Conservation (phyloP, 345 rosid species). For the Euphorbia tirucalli region DNA sequence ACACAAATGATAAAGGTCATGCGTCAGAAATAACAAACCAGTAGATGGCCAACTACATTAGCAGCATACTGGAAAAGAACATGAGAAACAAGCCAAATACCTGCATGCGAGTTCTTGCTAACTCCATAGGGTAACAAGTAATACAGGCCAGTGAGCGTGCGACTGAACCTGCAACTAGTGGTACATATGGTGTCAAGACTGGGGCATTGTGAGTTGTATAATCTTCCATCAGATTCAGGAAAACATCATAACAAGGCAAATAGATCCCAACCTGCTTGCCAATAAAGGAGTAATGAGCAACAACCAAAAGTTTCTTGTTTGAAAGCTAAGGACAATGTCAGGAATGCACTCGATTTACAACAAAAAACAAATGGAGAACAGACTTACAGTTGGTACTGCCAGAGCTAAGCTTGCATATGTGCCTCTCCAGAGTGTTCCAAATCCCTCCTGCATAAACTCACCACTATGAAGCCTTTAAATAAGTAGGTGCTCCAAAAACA, state of each 20-base stretch:
- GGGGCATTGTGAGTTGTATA: constrained; percentile 46
- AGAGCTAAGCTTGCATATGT: constrained; percentile 92
- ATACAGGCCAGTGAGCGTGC: constrained; percentile 91
- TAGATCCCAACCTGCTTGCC: constrained; percentile 81
- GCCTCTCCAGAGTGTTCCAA: constrained; percentile 85
- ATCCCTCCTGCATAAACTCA: constrained; percentile 72
- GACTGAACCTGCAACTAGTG: constrained; percentile 68
- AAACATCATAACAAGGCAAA: constrained; percentile 84
- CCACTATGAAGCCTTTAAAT: constrained; percentile 24
- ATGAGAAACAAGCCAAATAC: constrained; percentile 27
- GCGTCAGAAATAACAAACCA: not conserved
- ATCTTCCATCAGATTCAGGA: constrained; percentile 68
- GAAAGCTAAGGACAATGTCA: not conserved
- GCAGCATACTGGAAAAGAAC: not conserved
- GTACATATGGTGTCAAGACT: constrained; percentile 47
- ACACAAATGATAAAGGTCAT: not conserved
- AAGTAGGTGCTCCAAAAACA: not conserved
- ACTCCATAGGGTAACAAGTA: constrained; percentile 87
- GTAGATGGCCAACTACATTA: not conserved
- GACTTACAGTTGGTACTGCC: constrained; percentile 84
- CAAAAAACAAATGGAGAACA: not conserved
- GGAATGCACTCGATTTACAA: not conserved
- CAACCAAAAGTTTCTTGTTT: not conserved
- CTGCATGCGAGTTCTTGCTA: constrained; percentile 99
- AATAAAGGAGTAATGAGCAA: constrained; percentile 6